These are phyloP conservation scores for Hypoxylon rubiginosum DNA, from an alignment of 2,329 filamentous ascomycete species.

Conservation along the genomic window DNA sequence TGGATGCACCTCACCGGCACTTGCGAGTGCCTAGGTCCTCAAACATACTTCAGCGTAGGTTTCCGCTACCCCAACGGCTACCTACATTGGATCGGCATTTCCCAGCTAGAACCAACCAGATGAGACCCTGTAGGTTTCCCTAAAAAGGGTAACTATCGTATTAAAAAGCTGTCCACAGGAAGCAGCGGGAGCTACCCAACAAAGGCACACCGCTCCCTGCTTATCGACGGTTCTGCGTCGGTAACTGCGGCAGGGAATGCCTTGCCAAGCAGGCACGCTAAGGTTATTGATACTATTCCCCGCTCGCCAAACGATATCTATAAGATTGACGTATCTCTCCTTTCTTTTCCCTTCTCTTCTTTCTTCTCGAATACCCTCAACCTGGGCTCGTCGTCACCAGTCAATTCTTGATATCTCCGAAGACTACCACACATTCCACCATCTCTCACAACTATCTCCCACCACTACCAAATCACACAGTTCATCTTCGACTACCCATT, in stretches of 20 bases:
- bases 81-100: neutral
- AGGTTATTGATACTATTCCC: conserved; percentile 14
- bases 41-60: neutral
- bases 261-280: conserved; percentile 15
- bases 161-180: neutral
- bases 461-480: neutral
- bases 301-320: neutral
- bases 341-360: neutral
- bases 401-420: neutral
- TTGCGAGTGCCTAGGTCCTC: too few relatives aligned
- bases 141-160: neutral
- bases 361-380: neutral
- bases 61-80: neutral
- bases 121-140: neutral
- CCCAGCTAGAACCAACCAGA: neutral
- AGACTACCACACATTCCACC: neutral
- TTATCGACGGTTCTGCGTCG: conserved; percentile 10
- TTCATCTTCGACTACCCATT: neutral
- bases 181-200: neutral
- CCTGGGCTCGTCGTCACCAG: neutral
- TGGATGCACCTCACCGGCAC: too few relatives aligned
- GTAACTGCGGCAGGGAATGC: conserved; percentile 12
- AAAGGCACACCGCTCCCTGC: conserved; percentile 10
- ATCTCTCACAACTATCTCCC: too few relatives aligned
- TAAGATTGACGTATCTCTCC: neutral